A percentile compares a stretch with the other conserved stretches of the same genome.
These are phyloP conservation scores for Exophiala mesophila DNA, from an alignment of 2,329 filamentous ascomycete species.

Conservation along the genomic window DNA sequence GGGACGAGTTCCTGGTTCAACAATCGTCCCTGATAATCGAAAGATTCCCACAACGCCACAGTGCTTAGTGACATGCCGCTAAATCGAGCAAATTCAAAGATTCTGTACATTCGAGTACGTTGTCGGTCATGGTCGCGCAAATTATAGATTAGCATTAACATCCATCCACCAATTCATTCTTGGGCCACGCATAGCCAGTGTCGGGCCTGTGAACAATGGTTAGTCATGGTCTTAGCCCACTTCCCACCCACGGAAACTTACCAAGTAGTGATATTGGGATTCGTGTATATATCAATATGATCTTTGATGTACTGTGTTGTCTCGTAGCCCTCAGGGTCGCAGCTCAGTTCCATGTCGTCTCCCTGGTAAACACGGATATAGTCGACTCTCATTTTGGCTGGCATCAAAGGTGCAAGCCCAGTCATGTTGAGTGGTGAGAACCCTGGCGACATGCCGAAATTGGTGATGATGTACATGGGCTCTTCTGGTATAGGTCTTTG, in stretches of 20 bases:
- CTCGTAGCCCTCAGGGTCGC: slow-evolving; percentile 62
- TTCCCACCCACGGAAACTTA: too few relatives aligned
- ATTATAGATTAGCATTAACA: slow-evolving; percentile 38
- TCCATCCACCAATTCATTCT: slow-evolving; percentile 56
- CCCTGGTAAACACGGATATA: slow-evolving; percentile 69
- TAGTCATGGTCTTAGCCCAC: slow-evolving; percentile 20
- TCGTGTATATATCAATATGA: slow-evolving; percentile 58
- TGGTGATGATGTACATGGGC: slow-evolving; percentile 63
- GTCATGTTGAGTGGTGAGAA: slow-evolving; percentile 59
- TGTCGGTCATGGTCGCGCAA: slow-evolving; percentile 17
- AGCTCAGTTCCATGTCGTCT: slow-evolving; percentile 55
- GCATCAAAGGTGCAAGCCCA: slow-evolving; percentile 52
- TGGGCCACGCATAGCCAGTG: slow-evolving; percentile 56
- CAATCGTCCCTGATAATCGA: not conserved
- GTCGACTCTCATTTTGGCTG: slow-evolving; percentile 63
- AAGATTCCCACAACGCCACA: slow-evolving; percentile 16
- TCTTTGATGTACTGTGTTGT: slow-evolving; percentile 63
- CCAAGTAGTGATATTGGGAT: slow-evolving; percentile 62
- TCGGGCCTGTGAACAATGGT: slow-evolving; percentile 33
- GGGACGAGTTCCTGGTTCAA: not conserved
- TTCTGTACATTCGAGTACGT: slow-evolving; percentile 18
- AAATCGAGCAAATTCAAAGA: slow-evolving; percentile 19
- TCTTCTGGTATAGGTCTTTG: slow-evolving; percentile 62
- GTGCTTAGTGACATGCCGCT: slow-evolving; percentile 22
- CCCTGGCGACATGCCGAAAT: slow-evolving; percentile 65